Base-by-base conservation (phyloP, 208 protist species). In the Trypanosoma melophagium region DNA sequence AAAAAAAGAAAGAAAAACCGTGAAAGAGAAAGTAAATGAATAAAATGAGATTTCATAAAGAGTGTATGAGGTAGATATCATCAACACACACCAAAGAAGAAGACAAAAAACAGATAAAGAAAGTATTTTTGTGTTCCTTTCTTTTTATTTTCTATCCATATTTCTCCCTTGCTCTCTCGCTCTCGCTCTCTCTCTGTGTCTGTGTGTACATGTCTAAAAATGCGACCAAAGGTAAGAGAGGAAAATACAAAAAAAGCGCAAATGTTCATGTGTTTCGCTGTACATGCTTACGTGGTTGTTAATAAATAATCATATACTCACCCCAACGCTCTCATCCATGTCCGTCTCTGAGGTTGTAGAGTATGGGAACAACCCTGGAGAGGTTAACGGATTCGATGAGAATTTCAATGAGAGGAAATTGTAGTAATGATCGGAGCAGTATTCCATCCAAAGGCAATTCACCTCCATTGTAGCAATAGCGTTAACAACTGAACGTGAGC, bases 371-470 rank as follows among this genome's bases (percentile, higher is more conserved):
- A 35, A 35, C 5, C 28, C 28, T 5, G 5, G 1, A 35, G 28
- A 35, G 28, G 1, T 35, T 35, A 1, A 77, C 55, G 19, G 24
- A 31, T 67, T 28, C 21, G 44, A 24, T 44, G 56, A 44, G 9
- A 61, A 54, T 54, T 68, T 54, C 42, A 69, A 71, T 12, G 71
- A 65, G 12, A 92, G 54, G 50, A 87, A 89, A 17, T 51, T 49
- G 14, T 86, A 73, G 49, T 75, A 86, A 77, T 89, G 71, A 53
- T 75, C 76, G 60, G 74, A 77, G 69, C 75, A 86, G 69, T 92
- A 92, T 19, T 81, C 76, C 60, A 87, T 83, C 86, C 86, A 92
- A 21, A 83, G 60, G 45, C 82, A 83, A 66, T 92, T 89, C 28
- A 60, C 55, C 59, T 86, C 79, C 83, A 89, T 86, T 51, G 51